Evolutionary conservation across 2,329 filamentous ascomycete species (phyloP).

Genomic region (Plenodomus lindquistii): DNA sequence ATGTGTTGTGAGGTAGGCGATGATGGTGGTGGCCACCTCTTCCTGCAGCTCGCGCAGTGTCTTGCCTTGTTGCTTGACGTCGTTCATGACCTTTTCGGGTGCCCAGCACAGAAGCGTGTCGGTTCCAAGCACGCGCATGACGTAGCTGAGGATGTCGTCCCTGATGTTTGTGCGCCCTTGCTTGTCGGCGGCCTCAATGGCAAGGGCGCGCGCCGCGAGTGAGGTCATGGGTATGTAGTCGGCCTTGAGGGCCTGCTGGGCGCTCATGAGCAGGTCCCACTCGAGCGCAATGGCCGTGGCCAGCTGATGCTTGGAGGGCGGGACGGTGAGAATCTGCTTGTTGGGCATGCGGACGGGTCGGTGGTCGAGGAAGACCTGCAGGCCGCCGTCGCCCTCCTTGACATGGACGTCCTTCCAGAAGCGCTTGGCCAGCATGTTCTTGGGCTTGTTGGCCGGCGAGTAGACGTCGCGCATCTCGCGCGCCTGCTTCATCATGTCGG

Average conservation of each 20-base stretch:
- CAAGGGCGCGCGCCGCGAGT: constrained; percentile 78
- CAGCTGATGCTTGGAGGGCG: constrained; percentile 75
- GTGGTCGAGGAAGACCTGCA: constrained; percentile 74
- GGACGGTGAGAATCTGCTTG: constrained; percentile 72
- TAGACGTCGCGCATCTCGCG: constrained; percentile 48
- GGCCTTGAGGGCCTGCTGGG: constrained; percentile 80
- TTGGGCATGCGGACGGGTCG: constrained; percentile 78
- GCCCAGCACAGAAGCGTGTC: constrained; percentile 94
- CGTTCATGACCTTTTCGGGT: constrained; percentile 57
- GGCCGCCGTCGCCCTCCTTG: constrained; percentile 60
- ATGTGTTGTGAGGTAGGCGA: constrained; percentile 68
- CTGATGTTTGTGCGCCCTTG: constrained; percentile 59
- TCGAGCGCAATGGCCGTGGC: constrained; percentile 86
- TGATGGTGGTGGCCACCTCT: constrained; percentile 68
- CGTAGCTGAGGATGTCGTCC: constrained; percentile 64
- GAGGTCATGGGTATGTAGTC: constrained; percentile 92
- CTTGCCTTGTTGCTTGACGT: constrained; percentile 49
- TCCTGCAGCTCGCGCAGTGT: constrained; percentile 75
- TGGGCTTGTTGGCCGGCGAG: constrained; percentile 45
- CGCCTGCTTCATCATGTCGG: constrained; percentile 53
- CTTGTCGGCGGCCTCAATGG: constrained; percentile 73
- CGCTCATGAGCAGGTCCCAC: constrained; percentile 84
- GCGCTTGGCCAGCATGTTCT: constrained; percentile 64
- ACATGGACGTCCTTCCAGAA: constrained; percentile 90
- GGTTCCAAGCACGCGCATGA: constrained; percentile 87